phyloP scores from a whole-genome alignment of 2,329 filamentous ascomycete genomes.

The Colletotrichum lini region DNA sequence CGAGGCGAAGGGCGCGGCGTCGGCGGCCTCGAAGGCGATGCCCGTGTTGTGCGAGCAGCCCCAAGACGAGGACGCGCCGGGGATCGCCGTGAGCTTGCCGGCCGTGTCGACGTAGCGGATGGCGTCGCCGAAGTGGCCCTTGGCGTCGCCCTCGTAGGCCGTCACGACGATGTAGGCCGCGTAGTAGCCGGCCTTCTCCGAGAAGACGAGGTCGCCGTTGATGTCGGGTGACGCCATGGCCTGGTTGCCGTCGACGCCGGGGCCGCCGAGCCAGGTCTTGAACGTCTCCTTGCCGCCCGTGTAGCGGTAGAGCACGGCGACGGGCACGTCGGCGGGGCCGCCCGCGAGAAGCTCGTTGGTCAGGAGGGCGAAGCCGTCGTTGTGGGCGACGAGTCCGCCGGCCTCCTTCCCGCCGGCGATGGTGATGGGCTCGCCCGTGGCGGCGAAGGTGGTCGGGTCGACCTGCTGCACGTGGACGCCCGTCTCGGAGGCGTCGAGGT shows the following conservation, averaged over 20 bases:
- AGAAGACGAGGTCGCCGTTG: conserved; percentile 75
- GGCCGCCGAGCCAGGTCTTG: conserved; percentile 72
- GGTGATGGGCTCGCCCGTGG: conserved; percentile 66
- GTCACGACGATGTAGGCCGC: conserved; percentile 75
- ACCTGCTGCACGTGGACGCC: conserved; percentile 72
- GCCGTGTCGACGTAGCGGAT: conserved; percentile 62
- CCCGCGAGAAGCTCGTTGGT: conserved; percentile 70
- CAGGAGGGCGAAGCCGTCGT: conserved; percentile 74
- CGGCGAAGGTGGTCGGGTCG: conserved; percentile 67
- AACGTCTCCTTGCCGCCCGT: conserved; percentile 68
- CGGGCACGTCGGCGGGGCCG: conserved; percentile 64
- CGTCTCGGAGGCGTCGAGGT: conserved; percentile 69
- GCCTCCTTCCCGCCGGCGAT: conserved; percentile 70
- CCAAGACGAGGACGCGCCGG: conserved; percentile 68
- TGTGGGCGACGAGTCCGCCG: conserved; percentile 72
- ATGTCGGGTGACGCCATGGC: conserved; percentile 70
- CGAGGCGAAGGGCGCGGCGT: conserved; percentile 69
- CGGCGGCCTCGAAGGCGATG: conserved; percentile 73
- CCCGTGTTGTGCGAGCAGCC: conserved; percentile 77
- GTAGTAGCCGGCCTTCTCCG: conserved; percentile 67
- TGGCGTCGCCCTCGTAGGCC: conserved; percentile 66
- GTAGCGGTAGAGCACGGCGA: conserved; percentile 72
- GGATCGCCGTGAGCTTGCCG: conserved; percentile 65
- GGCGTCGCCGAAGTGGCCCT: conserved; percentile 71
- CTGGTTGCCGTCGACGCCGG: conserved; percentile 62